phyloP scores from a whole-genome alignment of 805 yeast species.

The Henningerozyma blattae region DNA sequence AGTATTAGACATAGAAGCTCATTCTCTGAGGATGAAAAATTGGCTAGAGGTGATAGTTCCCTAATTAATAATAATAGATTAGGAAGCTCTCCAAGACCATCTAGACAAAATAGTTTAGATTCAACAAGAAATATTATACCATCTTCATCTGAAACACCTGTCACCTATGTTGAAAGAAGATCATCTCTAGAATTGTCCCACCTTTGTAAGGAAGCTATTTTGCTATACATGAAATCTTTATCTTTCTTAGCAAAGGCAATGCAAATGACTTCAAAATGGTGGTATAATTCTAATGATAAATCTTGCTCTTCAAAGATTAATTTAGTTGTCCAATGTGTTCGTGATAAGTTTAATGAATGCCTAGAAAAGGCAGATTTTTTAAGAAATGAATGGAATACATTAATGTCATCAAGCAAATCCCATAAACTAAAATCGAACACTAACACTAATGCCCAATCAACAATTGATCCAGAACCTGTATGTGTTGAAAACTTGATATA shows the following conservation, averaged over 20 bases:
- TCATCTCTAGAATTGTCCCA: constrained; percentile 35
- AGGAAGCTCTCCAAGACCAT: not conserved
- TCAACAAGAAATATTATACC: not conserved
- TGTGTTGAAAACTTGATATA: constrained; percentile 79
- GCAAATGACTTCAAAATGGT: constrained; percentile 81
- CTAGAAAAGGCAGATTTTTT: constrained; percentile 80
- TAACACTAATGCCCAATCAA: too few species aligned
- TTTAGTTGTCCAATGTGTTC: constrained; percentile 78
- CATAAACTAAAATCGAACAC: not conserved
- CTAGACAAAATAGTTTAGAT: not conserved
- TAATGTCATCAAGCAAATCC: not conserved
- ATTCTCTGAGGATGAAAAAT: not conserved
- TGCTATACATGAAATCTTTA: constrained; percentile 71
- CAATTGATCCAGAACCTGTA: constrained; percentile 17
- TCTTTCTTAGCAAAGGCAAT: constrained; percentile 77
- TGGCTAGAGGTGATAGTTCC: too few species aligned
- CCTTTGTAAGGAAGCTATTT: constrained; percentile 77
- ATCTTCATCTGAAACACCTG: not conserved
- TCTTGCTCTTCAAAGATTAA: constrained; percentile 37
- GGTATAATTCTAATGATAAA: constrained; percentile 44
- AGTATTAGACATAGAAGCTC: not conserved
- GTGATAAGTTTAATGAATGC: constrained; percentile 80
- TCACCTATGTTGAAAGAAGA: not conserved
- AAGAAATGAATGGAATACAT: constrained; percentile 29
- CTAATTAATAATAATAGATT: not conserved